These are phyloP conservation scores for Ustilago shanxiensis DNA, from an alignment of 1,284 basidiomycete genomes.

Conservation along the genomic window DNA sequence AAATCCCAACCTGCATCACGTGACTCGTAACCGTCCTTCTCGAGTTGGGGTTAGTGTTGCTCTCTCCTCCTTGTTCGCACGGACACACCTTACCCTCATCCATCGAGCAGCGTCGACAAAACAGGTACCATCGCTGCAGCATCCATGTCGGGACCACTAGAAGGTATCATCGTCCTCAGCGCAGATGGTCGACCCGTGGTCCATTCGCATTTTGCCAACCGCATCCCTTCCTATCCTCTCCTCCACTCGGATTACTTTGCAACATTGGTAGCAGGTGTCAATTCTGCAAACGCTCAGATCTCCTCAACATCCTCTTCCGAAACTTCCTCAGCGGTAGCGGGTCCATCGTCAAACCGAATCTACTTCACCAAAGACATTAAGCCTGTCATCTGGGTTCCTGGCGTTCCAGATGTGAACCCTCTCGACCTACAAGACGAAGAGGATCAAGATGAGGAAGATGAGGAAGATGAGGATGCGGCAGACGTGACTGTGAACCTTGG, in stretches of 20 bases:
- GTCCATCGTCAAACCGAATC: slow-evolving; percentile 33
- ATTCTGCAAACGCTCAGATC: slow-evolving; percentile 48
- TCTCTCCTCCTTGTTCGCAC: slow-evolving; percentile 7
- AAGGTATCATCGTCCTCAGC: slow-evolving; percentile 90
- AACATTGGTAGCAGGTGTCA: slow-evolving; percentile 74
- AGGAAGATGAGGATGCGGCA: slow-evolving; percentile 24
- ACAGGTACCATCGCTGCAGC: neutral
- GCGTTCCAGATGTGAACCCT: slow-evolving; percentile 45
- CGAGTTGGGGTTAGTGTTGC: slow-evolving; percentile 6
- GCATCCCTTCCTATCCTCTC: slow-evolving; percentile 82
- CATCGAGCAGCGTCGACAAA: neutral
- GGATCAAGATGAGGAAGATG: slow-evolving; percentile 30
- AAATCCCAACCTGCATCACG: slow-evolving; percentile 16
- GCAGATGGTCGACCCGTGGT: slow-evolving; percentile 86
- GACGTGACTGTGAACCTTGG: slow-evolving; percentile 26
- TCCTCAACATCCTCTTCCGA: slow-evolving; percentile 15
- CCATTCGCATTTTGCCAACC: slow-evolving; percentile 87
- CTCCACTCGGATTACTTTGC: slow-evolving; percentile 88
- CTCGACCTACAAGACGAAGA: slow-evolving; percentile 35
- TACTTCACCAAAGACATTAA: slow-evolving; percentile 53
- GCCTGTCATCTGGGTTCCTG: slow-evolving; percentile 58
- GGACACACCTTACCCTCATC: slow-evolving; percentile 9
- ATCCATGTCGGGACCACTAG: slow-evolving; percentile 72
- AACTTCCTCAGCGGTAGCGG: slow-evolving; percentile 4
- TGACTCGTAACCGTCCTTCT: slow-evolving; percentile 9